These are phyloP conservation scores for Penicillium sp. DNA, from an alignment of 2,329 filamentous ascomycete species.

Conservation along the genomic window DNA sequence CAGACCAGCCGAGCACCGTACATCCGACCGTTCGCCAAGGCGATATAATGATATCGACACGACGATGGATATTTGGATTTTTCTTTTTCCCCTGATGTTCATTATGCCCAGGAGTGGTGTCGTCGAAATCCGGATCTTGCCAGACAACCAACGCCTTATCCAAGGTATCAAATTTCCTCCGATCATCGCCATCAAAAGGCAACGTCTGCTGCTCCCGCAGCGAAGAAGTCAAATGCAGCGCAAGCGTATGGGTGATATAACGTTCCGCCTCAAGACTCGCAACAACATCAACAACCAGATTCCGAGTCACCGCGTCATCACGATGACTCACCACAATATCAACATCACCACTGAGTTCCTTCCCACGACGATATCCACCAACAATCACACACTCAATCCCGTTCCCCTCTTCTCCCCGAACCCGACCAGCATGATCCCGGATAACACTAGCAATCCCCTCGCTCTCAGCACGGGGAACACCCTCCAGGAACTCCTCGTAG, in stretches of 20 bases:
- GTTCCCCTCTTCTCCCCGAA: slow-evolving; percentile 45
- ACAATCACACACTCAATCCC: slow-evolving; percentile 58
- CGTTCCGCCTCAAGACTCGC: slow-evolving; percentile 57
- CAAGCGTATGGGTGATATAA: slow-evolving; percentile 74
- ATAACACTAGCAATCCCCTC: slow-evolving; percentile 59
- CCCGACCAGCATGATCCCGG: slow-evolving; percentile 55
- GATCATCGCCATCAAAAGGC: slow-evolving; percentile 42
- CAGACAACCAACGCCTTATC: slow-evolving; percentile 91
- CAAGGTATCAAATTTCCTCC: slow-evolving; percentile 65
- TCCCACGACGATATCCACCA: slow-evolving; percentile 74
- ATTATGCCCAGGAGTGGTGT: slow-evolving; percentile 20
- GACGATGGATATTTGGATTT: slow-evolving; percentile 66
- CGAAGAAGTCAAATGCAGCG: slow-evolving; percentile 60
- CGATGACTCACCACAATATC: slow-evolving; percentile 77
- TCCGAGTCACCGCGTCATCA: slow-evolving; percentile 57
- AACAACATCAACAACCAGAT: slow-evolving; percentile 66
- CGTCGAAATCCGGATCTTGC: slow-evolving; percentile 57
- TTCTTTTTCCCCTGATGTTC: slow-evolving; percentile 44
- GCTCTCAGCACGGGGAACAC: slow-evolving; percentile 65
- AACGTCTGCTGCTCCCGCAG: slow-evolving; percentile 61
- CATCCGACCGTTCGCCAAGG: slow-evolving; percentile 86
- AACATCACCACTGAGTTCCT: slow-evolving; percentile 65
- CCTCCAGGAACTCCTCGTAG: slow-evolving; percentile 71
- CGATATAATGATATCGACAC: slow-evolving; percentile 84
- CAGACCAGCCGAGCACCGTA: slow-evolving; percentile 78